Evolutionary conservation across 2,329 filamentous ascomycete species (phyloP).

Genomic region (Orbilia oligospora): DNA sequence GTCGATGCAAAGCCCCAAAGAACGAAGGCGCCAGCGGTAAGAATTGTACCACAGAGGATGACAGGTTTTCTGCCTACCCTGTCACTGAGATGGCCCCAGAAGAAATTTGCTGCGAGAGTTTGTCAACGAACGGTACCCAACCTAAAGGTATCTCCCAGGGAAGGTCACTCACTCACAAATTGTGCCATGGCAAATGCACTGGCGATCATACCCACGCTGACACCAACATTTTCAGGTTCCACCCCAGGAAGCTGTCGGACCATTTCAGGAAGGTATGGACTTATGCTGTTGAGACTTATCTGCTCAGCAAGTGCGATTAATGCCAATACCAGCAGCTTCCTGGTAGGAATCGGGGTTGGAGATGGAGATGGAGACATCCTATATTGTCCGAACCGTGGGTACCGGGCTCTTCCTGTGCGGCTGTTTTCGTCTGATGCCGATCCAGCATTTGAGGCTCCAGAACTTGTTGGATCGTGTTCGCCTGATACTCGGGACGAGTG

Average conservation of each 20-base stretch:
- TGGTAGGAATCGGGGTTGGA: conserved; percentile 83
- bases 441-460: conserved; percentile 62
- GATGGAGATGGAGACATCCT: conserved; percentile 71
- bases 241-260: conserved; percentile 87
- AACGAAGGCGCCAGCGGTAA: conserved; percentile 84
- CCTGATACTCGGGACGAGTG: conserved; percentile 61
- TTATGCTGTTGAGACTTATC: conserved; percentile 96
- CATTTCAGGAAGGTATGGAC: conserved; percentile 95
- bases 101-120: conserved; percentile 76
- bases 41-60: conserved; percentile 83
- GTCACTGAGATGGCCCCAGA: conserved; percentile 89
- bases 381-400: conserved; percentile 33
- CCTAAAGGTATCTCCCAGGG: not conserved
- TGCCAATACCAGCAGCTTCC: conserved; percentile 86
- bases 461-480: conserved; percentile 63
- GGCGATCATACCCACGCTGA: conserved; percentile 92
- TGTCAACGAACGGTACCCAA: conserved; percentile 13
- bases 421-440: conserved; percentile 19
- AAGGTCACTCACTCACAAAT: conserved; percentile 73
- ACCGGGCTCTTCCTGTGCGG: conserved; percentile 19
- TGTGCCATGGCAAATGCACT: conserved; percentile 94
- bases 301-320: conserved; percentile 93
- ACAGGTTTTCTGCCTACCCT: conserved; percentile 84
- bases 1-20: conserved; percentile 88
- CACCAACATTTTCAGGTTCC: conserved; percentile 77